A percentile compares a stretch with the other conserved stretches of the same genome.
These are phyloP conservation scores for Tricholoma terreum DNA, from an alignment of 768 basidiomycete genomes.

Conservation along the genomic window DNA sequence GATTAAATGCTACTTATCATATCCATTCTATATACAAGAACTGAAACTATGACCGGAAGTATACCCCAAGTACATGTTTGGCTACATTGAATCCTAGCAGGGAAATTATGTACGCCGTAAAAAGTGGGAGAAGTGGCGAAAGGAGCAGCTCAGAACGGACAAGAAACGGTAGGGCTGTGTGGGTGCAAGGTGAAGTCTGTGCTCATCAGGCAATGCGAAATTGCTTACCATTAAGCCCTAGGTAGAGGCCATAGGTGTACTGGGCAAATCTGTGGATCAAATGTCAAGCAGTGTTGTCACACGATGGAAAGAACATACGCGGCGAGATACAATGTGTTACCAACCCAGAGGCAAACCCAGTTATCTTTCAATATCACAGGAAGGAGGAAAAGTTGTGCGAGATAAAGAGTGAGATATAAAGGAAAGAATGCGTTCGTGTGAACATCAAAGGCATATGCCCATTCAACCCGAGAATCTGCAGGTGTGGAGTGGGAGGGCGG, in stretches of 20 bases:
- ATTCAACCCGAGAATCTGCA: conserved; percentile 75
- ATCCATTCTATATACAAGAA: not conserved
- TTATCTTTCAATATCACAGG: conserved; percentile 80
- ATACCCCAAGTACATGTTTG: conserved; percentile 70
- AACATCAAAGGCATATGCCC: conserved; percentile 95
- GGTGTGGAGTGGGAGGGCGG: conserved; percentile 71
- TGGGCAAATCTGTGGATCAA: conserved; percentile 67
- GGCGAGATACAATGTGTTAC: conserved; percentile 87
- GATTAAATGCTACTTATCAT: conserved; percentile 1
- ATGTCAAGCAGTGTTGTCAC: conserved; percentile 7
- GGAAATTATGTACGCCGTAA: conserved; percentile 81
- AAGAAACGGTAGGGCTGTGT: conserved; percentile 86
- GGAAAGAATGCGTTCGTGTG: conserved; percentile 98
- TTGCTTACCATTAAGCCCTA: conserved; percentile 69
- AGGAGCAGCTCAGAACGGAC: conserved; percentile 86
- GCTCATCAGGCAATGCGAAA: not conserved
- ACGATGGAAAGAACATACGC: conserved; percentile 49
- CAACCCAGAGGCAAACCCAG: conserved; percentile 93
- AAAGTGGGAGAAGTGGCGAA: conserved; percentile 85
- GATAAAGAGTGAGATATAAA: conserved; percentile 84
- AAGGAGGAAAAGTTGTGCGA: conserved; percentile 83
- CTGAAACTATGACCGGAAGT: conserved; percentile 57
- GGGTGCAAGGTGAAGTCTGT: not conserved
- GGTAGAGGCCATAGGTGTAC: conserved; percentile 89
- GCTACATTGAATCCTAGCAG: conserved; percentile 91